These are phyloP conservation scores for Tardiomyces digboiensis DNA, from an alignment of 1,139 yeast species.

Conservation along the genomic window DNA sequence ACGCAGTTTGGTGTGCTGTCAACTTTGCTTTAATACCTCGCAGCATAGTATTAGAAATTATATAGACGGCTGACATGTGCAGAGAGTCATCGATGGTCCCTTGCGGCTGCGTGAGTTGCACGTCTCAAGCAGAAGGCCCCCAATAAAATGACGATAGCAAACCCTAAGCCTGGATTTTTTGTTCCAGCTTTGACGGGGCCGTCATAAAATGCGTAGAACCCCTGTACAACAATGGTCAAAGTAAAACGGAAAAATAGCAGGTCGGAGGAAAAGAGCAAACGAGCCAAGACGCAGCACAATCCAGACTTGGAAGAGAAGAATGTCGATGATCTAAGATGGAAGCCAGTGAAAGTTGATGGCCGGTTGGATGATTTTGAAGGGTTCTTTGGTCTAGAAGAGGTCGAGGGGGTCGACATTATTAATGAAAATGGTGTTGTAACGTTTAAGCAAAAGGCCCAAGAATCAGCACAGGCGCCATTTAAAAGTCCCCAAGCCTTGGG, in stretches of 20 bases:
- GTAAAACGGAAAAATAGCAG: background rate
- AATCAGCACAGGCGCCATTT: too few species aligned
- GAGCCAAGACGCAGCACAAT: background rate
- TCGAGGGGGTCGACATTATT: slow-evolving; percentile 81
- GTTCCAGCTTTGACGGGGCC: background rate
- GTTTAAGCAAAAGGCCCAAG: slow-evolving; percentile 40
- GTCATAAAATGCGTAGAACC: background rate
- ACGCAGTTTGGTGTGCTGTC: too few species aligned
- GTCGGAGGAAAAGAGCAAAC: background rate
- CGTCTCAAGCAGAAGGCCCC: background rate
- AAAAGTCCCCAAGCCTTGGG: too few species aligned
- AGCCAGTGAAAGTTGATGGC: slow-evolving; percentile 72
- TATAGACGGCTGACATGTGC: too few species aligned
- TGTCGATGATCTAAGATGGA: slow-evolving; percentile 46
- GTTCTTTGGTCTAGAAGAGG: slow-evolving; percentile 84
- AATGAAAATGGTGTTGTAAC: slow-evolving; percentile 55
- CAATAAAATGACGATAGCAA: background rate
- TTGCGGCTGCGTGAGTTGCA: too few species aligned
- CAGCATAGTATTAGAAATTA: too few species aligned
- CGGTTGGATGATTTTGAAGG: slow-evolving; percentile 84
- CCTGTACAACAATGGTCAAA: background rate
- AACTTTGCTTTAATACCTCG: too few species aligned
- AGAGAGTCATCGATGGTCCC: too few species aligned
- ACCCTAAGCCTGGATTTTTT: background rate
- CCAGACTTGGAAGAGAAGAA: slow-evolving; percentile 4